Conservation (phyloP, 208 protist species). For the Novymonas esmeraldas region DNA sequence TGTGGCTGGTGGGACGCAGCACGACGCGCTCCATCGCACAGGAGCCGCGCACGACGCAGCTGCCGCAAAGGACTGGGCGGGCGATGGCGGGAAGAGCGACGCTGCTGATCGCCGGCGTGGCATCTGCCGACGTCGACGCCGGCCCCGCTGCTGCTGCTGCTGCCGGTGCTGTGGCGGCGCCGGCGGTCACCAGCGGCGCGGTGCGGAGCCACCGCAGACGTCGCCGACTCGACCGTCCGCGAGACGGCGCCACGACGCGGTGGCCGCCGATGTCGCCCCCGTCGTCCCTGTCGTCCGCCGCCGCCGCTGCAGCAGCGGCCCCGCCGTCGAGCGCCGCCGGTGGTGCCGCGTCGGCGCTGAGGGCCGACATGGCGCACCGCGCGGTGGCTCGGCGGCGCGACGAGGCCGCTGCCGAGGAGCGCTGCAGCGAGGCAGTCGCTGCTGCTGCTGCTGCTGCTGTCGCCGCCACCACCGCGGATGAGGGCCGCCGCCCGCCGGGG, state of each 20-base stretch:
- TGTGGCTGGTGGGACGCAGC: slow-evolving; percentile 15
- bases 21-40: slow-evolving; percentile 25
- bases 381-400: neutral
- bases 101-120: neutral
- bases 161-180: neutral
- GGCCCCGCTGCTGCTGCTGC: neutral
- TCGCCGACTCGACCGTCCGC: no score
- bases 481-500: no score
- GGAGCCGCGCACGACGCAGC: slow-evolving; percentile 19
- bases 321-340: neutral
- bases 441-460: neutral
- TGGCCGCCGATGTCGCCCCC: neutral
- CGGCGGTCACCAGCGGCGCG: no score
- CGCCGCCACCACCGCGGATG: no score
- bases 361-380: neutral
- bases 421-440: neutral
- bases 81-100: slow-evolving; percentile 8
- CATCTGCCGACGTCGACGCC: no score
- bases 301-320: neutral
- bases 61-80: slow-evolving; percentile 17
- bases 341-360: neutral
- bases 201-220: slow-evolving; percentile 21
- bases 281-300: neutral
- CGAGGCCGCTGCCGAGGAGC: neutral
- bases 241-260: neutral